Evolutionary conservation across 2,329 filamentous ascomycete species (phyloP), one percentile per base, ranked within the genome.

Genomic region (Xylaria sp.): DNA sequence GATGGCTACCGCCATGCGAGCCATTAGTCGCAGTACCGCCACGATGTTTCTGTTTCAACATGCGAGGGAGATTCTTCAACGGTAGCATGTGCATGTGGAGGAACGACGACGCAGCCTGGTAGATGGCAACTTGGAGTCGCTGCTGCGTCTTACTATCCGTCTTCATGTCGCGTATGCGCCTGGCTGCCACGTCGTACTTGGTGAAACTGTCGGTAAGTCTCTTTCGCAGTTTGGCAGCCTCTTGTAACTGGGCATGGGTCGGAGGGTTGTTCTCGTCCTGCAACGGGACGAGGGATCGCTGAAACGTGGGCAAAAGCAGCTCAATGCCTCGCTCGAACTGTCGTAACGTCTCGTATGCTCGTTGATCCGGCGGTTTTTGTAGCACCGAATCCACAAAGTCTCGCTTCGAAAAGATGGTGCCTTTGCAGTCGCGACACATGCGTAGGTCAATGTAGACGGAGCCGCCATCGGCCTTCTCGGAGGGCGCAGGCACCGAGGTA

Each of bases 61-160:
- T 78, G 48, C 85, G 83, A 0, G 89, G 89, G 0, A 92, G 77
- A 34, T 84, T 84, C 71, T 91, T 95, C 11, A 97, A 78, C 0
- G 92, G 91, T 7, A 97, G 81, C 90, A 97, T 95, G 69, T 97
- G 91, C 3, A 91, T 82, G 69, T 96, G 92, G 3, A 97, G 76
- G 68, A 97, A 97, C 53, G 83, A 83, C 55, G 88, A 91, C 1
- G 92, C 90, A 66, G 92, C 88, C 44, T 88, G 83, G 68, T 96
- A 92, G 10, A 97, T 86, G 2, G 90, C 87, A 69, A 87, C 89
- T 68, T 96, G 92, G 3, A 97, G 78, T 51, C 83, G 83, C 59
- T 85, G 76, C 70, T 96, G 92, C 0, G 89, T 86, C 0, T 85
- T 80, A 53, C 84, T 92, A 3, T 85, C 77, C 0, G 89, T 89